A percentile compares a stretch with the other conserved stretches of the same genome.
phyloP scores from a whole-genome alignment of 495 filamentous ascomycete genomes.

The Tetracladium setigerum region DNA sequence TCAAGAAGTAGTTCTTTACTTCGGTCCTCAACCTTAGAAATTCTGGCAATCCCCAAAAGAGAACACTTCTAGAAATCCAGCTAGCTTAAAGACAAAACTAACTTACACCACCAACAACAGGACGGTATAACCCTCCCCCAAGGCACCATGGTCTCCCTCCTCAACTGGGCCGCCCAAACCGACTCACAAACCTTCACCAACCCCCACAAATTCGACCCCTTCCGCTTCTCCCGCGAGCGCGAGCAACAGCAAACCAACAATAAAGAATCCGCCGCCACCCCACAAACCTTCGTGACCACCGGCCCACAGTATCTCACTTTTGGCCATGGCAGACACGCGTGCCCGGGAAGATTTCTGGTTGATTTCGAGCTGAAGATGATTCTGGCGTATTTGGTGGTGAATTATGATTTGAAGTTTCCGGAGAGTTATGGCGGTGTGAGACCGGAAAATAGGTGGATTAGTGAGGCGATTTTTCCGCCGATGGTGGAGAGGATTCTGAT shows the following conservation, averaged over 20 bases:
- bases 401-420: constrained; percentile 47
- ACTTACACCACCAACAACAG: too few relatives aligned
- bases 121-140: constrained; percentile 28
- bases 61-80: too few relatives aligned
- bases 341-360: constrained; percentile 53
- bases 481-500: constrained; percentile 23
- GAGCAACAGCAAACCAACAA: constrained; percentile 6
- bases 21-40: too few relatives aligned
- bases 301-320: background rate
- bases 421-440: constrained; percentile 18
- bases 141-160: constrained; percentile 19
- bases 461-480: constrained; percentile 25
- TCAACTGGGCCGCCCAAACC: constrained; percentile 24
- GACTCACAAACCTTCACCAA: constrained; percentile 26
- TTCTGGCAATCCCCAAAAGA: too few relatives aligned
- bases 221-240: constrained; percentile 24
- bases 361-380: constrained; percentile 46
- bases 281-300: background rate
- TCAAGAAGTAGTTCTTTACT: too few relatives aligned
- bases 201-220: constrained; percentile 27
- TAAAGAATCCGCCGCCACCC: too few relatives aligned
- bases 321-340: constrained; percentile 10
- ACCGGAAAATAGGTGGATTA: constrained; percentile 24
- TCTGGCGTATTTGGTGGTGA: constrained; percentile 41
- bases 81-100: too few relatives aligned